These are phyloP conservation scores for Nymphaea colorata DNA, from an alignment of 164 flowering plant genomes.

Conservation along the genomic window DNA sequence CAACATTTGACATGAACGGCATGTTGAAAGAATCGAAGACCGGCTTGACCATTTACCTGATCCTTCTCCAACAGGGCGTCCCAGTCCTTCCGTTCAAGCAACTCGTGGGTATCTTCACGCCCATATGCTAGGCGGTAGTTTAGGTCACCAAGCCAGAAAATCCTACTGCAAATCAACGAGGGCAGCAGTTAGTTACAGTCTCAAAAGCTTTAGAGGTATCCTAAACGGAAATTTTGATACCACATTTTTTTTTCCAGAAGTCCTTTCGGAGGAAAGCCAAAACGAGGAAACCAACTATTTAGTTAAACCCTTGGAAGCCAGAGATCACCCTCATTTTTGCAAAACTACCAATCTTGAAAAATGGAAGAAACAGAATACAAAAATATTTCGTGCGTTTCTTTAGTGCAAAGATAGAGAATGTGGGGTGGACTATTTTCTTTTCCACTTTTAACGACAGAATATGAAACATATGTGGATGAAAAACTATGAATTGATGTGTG, in stretches of 20 bases:
- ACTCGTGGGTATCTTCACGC: slow-evolving; percentile 29
- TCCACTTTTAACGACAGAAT: too few relatives aligned
- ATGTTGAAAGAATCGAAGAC: neutral
- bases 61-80: slow-evolving; percentile 65
- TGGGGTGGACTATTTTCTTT: too few relatives aligned
- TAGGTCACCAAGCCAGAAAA: slow-evolving; percentile 87
- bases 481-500: too few relatives aligned
- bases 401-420: too few relatives aligned
- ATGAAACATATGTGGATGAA: too few relatives aligned
- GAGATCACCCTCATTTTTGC: too few relatives aligned
- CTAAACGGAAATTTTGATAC: neutral
- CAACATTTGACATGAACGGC: neutral
- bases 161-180: slow-evolving; percentile 27
- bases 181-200: neutral
- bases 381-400: too few relatives aligned
- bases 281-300: neutral
- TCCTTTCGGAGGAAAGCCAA: neutral
- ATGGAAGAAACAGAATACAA: too few relatives aligned
- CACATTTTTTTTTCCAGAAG: too few relatives aligned
- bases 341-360: too few relatives aligned
- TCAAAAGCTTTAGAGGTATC: neutral
- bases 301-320: too few relatives aligned
- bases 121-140: slow-evolving; percentile 63
- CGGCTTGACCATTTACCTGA: slow-evolving; percentile 32
- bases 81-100: slow-evolving; percentile 58